These are phyloP conservation scores for Leccinum obscurum DNA, from an alignment of 768 basidiomycete species.

Conservation along the genomic window DNA sequence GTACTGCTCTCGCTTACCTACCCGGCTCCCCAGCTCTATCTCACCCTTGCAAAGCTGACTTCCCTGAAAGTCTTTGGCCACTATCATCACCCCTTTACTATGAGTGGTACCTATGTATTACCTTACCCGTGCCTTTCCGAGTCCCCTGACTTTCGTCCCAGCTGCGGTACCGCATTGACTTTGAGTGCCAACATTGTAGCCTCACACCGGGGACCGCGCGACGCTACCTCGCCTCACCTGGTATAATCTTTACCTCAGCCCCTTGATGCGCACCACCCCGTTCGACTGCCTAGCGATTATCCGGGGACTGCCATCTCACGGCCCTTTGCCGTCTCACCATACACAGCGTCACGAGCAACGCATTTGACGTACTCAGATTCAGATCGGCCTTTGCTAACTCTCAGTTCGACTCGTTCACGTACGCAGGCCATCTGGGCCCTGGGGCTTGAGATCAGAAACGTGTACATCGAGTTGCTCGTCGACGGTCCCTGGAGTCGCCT, in stretches of 20 bases:
- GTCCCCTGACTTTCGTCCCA: conserved; percentile 6
- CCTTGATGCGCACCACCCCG: conserved; percentile 29
- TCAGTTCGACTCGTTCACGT: conserved; percentile 36
- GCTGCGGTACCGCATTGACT: conserved; percentile 19
- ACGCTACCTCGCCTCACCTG: conserved; percentile 19
- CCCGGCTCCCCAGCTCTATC: conserved; percentile 24
- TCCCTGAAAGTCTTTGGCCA: conserved; percentile 30
- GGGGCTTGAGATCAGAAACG: conserved; percentile 39
- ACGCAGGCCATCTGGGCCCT: conserved; percentile 36
- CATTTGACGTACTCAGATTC: conserved; percentile 35
- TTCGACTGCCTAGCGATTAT: conserved; percentile 31
- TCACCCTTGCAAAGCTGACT: conserved; percentile 30
- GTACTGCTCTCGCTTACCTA: conserved; percentile 11
- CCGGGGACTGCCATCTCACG: conserved; percentile 31
- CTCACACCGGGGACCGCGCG: conserved; percentile 6
- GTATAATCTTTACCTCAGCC: conserved; percentile 36
- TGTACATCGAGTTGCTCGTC: conserved; percentile 34
- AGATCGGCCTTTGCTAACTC: conserved; percentile 23
- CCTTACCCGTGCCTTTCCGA: background rate
- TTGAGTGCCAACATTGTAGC: conserved; percentile 34
- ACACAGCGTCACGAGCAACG: conserved; percentile 34
- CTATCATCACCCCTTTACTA: conserved; percentile 18
- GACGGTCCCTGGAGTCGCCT: conserved; percentile 20
- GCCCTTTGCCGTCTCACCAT: conserved; percentile 33
- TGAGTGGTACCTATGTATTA: conserved; percentile 8